Percentiles rank a stretch among this genome's conserved stretches.
Evolutionary conservation across 2,329 filamentous ascomycete genomes (phyloP).

Genomic region (Colletotrichum eremochloae): DNA sequence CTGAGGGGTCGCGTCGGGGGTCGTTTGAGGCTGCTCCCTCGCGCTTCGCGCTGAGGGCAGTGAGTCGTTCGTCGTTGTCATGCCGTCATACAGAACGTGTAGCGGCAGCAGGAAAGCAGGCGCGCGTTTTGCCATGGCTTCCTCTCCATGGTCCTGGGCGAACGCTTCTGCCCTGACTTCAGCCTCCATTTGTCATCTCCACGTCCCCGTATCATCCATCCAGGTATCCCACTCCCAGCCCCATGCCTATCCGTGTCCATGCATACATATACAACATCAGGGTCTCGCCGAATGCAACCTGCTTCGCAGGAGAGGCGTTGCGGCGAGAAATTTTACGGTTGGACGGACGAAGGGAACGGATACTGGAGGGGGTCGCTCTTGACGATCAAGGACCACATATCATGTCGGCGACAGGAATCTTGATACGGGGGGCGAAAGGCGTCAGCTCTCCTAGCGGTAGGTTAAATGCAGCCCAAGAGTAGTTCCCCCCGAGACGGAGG

Average conservation of each 20-base stretch:
- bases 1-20: neutral
- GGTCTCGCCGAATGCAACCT: neutral
- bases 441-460: neutral
- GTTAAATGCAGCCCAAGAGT: neutral
- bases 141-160: neutral
- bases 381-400: neutral
- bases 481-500: slow-evolving; percentile 5
- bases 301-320: slow-evolving; percentile 10
- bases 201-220: neutral
- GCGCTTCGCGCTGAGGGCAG: neutral
- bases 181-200: slow-evolving; percentile 1
- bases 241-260: neutral
- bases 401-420: neutral
- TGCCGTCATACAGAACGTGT: neutral
- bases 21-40: neutral
- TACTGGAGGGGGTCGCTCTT: neutral
- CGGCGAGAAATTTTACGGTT: slow-evolving; percentile 25
- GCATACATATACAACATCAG: neutral
- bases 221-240: neutral
- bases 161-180: neutral
- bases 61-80: slow-evolving; percentile 2
- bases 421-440: neutral
- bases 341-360: neutral
- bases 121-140: slow-evolving; percentile 1
- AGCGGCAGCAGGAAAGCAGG: neutral